These are phyloP conservation scores for Xylariomycetidae sp. DNA, from an alignment of 2,329 filamentous ascomycete species.

Conservation along the genomic window DNA sequence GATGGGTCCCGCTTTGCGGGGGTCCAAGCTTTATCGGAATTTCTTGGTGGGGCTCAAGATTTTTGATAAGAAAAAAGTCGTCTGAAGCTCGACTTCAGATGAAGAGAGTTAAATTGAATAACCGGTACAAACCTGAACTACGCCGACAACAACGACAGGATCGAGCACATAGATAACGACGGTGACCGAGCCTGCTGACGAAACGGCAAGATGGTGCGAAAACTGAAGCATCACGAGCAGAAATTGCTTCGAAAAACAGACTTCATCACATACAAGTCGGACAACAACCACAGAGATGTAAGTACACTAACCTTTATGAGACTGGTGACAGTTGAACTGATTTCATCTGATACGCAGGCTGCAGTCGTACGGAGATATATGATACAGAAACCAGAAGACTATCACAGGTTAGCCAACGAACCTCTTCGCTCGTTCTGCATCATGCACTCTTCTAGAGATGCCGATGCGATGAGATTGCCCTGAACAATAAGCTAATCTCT, in stretches of 20 bases:
- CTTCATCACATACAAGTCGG: slow-evolving; percentile 89
- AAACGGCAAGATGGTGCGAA: slow-evolving; percentile 70
- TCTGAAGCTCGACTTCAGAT: slow-evolving; percentile 7
- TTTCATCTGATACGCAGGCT: slow-evolving; percentile 10
- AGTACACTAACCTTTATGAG: slow-evolving; percentile 13
- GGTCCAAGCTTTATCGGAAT: background rate
- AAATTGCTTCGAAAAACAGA: slow-evolving; percentile 91
- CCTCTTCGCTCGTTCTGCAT: too few species aligned
- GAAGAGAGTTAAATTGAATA: too few species aligned
- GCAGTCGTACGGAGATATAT: slow-evolving; percentile 78
- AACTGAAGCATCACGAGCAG: slow-evolving; percentile 95
- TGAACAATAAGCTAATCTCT: too few species aligned
- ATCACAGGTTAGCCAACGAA: too few species aligned
- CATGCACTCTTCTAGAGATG: too few species aligned
- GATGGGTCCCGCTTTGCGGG: background rate
- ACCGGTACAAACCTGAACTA: too few species aligned
- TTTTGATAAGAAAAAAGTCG: slow-evolving; percentile 6
- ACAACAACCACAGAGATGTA: slow-evolving; percentile 80
- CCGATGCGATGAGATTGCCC: too few species aligned
- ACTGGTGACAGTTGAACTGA: too few species aligned
- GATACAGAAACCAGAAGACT: slow-evolving; percentile 86
- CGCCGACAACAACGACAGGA: background rate
- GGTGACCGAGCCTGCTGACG: too few species aligned
- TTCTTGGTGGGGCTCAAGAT: background rate
- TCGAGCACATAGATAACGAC: background rate